Conservation (phyloP, 1,139 yeast genomes). For the Kodamaea fungicola region DNA sequence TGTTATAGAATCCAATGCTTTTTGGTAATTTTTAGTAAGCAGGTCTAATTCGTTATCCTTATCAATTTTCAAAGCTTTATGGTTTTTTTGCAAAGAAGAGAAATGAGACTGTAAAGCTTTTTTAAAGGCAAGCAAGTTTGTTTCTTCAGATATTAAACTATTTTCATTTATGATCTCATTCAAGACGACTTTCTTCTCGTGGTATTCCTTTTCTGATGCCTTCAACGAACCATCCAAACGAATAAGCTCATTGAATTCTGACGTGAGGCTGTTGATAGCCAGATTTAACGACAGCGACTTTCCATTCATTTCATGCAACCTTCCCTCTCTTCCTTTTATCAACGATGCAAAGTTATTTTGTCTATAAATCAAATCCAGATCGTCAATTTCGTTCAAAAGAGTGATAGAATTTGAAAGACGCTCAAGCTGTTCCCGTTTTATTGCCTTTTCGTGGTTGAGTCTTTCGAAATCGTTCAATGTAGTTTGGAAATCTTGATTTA, state of each 20-base stretch:
- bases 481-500: slow-evolving; percentile 80
- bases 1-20: slow-evolving; percentile 30
- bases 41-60: slow-evolving; percentile 8
- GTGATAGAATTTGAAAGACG: slow-evolving; percentile 46
- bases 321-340: slow-evolving; percentile 9
- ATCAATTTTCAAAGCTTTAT: slow-evolving; percentile 4
- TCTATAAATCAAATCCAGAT: slow-evolving; percentile 46
- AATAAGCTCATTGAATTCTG: slow-evolving; percentile 37
- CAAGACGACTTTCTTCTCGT: slow-evolving; percentile 21
- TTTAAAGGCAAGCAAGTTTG: slow-evolving; percentile 5
- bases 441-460: slow-evolving; percentile 43
- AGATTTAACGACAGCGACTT: slow-evolving; percentile 14
- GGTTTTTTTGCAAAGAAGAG: slow-evolving; percentile 4
- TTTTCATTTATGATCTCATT: slow-evolving; percentile 8
- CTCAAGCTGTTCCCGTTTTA: slow-evolving; percentile 46
- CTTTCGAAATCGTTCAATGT: slow-evolving; percentile 64
- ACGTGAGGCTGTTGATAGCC: slow-evolving; percentile 19
- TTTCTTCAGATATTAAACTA: slow-evolving; percentile 2
- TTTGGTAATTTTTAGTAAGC: slow-evolving; percentile 10
- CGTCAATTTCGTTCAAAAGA: slow-evolving; percentile 41
- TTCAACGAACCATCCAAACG: slow-evolving; percentile 62
- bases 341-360: slow-evolving; percentile 53
- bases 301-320: slow-evolving; percentile 31
- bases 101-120: slow-evolving; percentile 1
- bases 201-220: slow-evolving; percentile 41